Evolutionary conservation across 2,329 filamentous ascomycete species (phyloP).

Genomic region (Botryosphaeria dothidea): DNA sequence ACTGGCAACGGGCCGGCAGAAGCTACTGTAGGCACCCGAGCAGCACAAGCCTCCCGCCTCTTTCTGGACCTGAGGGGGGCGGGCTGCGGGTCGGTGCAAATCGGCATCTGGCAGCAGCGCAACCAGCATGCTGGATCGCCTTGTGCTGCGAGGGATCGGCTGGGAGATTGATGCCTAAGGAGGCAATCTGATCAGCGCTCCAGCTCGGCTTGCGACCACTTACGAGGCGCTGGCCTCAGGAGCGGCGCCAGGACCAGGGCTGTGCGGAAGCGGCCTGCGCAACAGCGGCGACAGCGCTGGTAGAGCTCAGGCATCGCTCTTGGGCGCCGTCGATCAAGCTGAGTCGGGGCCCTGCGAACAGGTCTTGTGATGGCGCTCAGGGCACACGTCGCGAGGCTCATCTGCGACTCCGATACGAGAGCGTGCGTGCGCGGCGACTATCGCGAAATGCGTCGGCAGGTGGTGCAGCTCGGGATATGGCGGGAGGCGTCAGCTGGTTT

Average conservation of each 20-base stretch:
- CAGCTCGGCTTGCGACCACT: slow-evolving; percentile 1
- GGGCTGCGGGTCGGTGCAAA: neutral
- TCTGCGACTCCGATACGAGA: neutral
- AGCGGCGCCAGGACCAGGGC: slow-evolving; percentile 12
- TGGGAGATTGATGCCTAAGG: slow-evolving; percentile 15
- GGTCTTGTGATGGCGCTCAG: slow-evolving; percentile 6
- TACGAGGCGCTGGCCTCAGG: slow-evolving; percentile 9
- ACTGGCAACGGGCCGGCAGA: neutral
- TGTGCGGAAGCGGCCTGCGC: slow-evolving; percentile 6
- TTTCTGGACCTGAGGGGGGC: neutral
- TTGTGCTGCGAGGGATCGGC: slow-evolving; percentile 4
- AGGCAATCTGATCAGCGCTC: slow-evolving; percentile 17
- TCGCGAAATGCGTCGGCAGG: neutral
- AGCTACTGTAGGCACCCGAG: slow-evolving; percentile 10
- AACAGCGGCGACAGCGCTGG: neutral
- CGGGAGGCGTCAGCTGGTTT: neutral
- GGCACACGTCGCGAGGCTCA: neutral
- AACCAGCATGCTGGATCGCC: neutral
- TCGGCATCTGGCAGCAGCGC: neutral
- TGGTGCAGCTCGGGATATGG: neutral
- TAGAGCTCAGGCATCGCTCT: neutral
- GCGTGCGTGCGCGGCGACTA: neutral
- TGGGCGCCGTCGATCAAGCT: neutral
- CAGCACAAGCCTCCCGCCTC: neutral
- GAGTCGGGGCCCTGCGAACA: neutral